These are phyloP conservation scores for Exidia glandulosa DNA, from an alignment of 768 basidiomycete genomes.

Conservation along the genomic window DNA sequence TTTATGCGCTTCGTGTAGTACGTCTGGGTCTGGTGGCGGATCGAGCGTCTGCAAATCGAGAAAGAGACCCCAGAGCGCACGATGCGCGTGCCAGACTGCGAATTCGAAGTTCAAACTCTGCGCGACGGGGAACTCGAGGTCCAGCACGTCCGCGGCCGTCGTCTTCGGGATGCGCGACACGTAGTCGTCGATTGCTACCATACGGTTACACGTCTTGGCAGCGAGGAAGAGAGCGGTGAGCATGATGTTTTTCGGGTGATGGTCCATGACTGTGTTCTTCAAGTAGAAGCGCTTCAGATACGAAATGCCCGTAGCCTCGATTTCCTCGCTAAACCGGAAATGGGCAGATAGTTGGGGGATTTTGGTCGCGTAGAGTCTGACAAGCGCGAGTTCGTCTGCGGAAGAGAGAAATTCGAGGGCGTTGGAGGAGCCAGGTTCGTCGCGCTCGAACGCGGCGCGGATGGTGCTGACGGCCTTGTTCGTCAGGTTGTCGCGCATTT, in stretches of 20 bases:
- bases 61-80: conserved; percentile 81
- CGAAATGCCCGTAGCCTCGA: conserved; percentile 82
- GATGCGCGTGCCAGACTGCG: conserved; percentile 82
- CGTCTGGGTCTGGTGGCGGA: conserved; percentile 17
- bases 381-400: conserved; percentile 77
- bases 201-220: conserved; percentile 93
- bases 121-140: conserved; percentile 90
- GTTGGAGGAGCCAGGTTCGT: conserved; percentile 68
- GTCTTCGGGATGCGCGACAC: conserved; percentile 76
- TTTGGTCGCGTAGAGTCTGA: conserved; percentile 81
- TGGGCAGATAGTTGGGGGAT: conserved; percentile 74
- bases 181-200: conserved; percentile 80
- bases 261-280: conserved; percentile 98
- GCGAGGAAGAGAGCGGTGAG: conserved; percentile 90
- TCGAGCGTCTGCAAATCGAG: conserved; percentile 70
- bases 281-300: conserved; percentile 97
- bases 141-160: conserved; percentile 71
- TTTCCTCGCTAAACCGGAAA: conserved; percentile 84
- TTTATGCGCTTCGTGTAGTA: conserved; percentile 50
- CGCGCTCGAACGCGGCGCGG: conserved; percentile 61
- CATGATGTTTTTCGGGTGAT: conserved; percentile 99
- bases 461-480: conserved; percentile 66
- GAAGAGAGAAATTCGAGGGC: conserved; percentile 65
- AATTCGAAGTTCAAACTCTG: conserved; percentile 94
- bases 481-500: conserved; percentile 59